A percentile compares a stretch with the other conserved stretches of the same genome.
These are phyloP conservation scores for Pythium grandisporangium DNA, from an alignment of 352 stramenopile genomes.

Conservation along the genomic window DNA sequence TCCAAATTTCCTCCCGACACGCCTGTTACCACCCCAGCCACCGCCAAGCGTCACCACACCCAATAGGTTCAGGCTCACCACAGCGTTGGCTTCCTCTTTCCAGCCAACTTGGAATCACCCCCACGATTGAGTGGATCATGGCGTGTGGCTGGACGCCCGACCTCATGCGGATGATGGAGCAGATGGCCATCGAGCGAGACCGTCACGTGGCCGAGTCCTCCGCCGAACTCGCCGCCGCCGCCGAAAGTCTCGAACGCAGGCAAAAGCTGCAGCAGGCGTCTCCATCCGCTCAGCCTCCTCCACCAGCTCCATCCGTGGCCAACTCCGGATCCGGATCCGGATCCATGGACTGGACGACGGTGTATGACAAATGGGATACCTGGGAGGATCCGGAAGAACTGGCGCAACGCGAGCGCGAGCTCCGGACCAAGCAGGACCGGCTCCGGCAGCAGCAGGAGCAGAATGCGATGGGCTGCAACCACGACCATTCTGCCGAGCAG, in stretches of 20 bases:
- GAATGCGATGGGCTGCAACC: conserved; percentile 47
- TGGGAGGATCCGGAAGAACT: conserved; percentile 80
- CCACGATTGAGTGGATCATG: too few species aligned
- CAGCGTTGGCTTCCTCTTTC: neutral
- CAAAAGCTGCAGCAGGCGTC: conserved; percentile 20
- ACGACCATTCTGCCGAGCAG: conserved; percentile 84
- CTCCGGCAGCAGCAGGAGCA: conserved; percentile 21
- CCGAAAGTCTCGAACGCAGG: conserved; percentile 23
- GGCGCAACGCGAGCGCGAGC: conserved; percentile 45
- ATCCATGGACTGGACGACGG: conserved; percentile 64
- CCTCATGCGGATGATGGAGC: conserved; percentile 53
- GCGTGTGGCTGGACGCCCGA: conserved; percentile 59
- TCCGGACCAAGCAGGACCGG: conserved; percentile 50
- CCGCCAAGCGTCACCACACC: too few species aligned
- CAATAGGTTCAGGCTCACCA: too few species aligned
- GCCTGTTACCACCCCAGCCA: too few species aligned
- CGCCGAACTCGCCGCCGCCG: conserved; percentile 18
- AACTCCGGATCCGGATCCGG: too few species aligned
- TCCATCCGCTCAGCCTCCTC: too few species aligned
- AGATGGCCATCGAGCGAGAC: conserved; percentile 58
- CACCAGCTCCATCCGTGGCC: too few species aligned
- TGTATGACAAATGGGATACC: conserved; percentile 73
- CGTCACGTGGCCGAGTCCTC: conserved; percentile 22
- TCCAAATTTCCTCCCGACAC: too few species aligned
- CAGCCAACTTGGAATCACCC: too few species aligned